A percentile compares a stretch with the other conserved stretches of the same genome.
These are phyloP conservation scores for Mucor circinelloides DNA, from an alignment of 371 early-diverging fungal species.

Conservation along the genomic window DNA sequence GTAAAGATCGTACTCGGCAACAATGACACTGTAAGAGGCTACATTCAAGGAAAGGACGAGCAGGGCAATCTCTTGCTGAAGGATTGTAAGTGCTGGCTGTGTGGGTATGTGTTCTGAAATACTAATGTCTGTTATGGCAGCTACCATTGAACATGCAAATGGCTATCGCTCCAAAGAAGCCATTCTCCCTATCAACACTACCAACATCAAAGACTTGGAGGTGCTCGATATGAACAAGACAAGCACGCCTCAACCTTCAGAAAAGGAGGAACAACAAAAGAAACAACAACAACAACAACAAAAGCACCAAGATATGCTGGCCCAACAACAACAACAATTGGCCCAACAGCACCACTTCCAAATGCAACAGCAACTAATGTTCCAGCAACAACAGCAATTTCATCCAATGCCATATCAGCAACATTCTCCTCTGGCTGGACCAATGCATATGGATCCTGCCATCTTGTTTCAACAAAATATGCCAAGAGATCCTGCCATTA, in stretches of 20 bases:
- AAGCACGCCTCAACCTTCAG: background rate
- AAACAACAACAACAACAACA: conserved; percentile 6
- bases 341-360: background rate
- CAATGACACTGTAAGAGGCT: conserved; percentile 15
- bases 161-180: background rate
- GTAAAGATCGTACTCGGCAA: conserved; percentile 19
- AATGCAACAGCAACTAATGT: background rate
- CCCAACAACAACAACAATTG: background rate
- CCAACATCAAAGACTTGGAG: conserved; percentile 8
- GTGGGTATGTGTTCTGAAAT: background rate
- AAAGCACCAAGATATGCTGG: background rate
- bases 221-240: conserved; percentile 14
- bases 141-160: background rate
- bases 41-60: conserved; percentile 19
- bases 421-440: background rate
- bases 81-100: conserved; percentile 11
- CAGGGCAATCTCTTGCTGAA: conserved; percentile 9
- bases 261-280: background rate
- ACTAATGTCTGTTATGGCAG: background rate
- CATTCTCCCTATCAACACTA: background rate
- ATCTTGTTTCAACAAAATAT: conserved; percentile 10
- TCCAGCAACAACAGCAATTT: background rate
- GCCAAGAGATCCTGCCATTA: conserved; percentile 11
- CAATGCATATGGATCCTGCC: conserved; percentile 10
- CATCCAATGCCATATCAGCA: background rate